These are phyloP conservation scores for Pythium rishiriense DNA, from an alignment of 352 stramenopile species.

Conservation along the genomic window DNA sequence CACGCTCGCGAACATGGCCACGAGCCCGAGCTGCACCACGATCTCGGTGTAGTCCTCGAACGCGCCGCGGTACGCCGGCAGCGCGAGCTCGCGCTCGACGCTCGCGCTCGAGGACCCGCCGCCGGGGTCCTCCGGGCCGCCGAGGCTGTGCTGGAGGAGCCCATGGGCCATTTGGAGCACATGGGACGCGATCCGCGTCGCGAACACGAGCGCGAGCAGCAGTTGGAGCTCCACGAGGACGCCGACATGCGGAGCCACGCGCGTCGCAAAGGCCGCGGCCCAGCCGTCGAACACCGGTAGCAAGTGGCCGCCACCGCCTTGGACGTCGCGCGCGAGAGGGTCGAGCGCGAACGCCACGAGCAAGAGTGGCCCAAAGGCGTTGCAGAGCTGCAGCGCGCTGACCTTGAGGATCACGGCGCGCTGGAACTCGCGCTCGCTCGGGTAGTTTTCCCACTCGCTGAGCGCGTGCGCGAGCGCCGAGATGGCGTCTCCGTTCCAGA, in stretches of 20 bases:
- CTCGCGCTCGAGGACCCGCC: background rate
- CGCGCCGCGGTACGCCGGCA: constrained; percentile 24
- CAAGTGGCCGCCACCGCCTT: background rate
- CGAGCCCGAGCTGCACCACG: constrained; percentile 25
- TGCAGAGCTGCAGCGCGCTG: constrained; percentile 27
- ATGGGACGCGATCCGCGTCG: constrained; percentile 22
- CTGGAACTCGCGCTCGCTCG: constrained; percentile 30
- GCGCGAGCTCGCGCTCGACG: constrained; percentile 22
- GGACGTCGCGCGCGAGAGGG: too few species aligned
- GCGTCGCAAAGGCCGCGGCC: background rate
- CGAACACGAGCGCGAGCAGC: constrained; percentile 24
- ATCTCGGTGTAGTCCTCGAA: constrained; percentile 35
- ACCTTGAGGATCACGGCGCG: constrained; percentile 34
- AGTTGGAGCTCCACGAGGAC: constrained; percentile 22
- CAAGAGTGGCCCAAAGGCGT: constrained; percentile 27
- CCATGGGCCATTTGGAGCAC: constrained; percentile 14
- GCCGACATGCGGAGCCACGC: constrained; percentile 7
- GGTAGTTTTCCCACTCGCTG: constrained; percentile 36
- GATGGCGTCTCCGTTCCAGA: constrained; percentile 26
- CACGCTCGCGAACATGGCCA: constrained; percentile 26
- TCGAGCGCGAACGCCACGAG: constrained; percentile 23
- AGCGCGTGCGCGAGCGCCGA: constrained; percentile 24
- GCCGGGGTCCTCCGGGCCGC: background rate
- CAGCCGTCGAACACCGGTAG: background rate
- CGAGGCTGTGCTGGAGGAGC: constrained; percentile 2